A percentile compares a stretch with the other conserved stretches of the same genome.
Evolutionary conservation across 192 early-diverging fungal genomes (phyloP).

Genomic region (Podila horticola): DNA sequence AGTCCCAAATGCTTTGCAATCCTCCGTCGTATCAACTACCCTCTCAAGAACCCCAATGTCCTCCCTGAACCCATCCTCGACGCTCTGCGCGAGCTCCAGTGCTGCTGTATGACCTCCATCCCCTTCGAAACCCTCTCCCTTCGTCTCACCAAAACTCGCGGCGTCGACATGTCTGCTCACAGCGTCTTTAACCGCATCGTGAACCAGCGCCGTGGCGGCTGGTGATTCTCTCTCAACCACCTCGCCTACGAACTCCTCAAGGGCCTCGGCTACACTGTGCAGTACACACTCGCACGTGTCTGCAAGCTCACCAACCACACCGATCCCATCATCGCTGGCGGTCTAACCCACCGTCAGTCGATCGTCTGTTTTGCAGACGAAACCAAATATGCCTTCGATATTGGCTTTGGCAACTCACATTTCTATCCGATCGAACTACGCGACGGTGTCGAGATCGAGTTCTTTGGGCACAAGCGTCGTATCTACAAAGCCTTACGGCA

Average conservation of each 20-base stretch:
- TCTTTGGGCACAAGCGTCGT: slow-evolving; percentile 17
- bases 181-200: slow-evolving; percentile 25
- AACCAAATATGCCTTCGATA: slow-evolving; percentile 22
- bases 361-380: slow-evolving; percentile 17
- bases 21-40: slow-evolving; percentile 17
- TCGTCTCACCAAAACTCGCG: slow-evolving; percentile 5
- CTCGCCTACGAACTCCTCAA: slow-evolving; percentile 15
- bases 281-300: slow-evolving; percentile 22
- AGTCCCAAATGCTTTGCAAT: slow-evolving; percentile 20
- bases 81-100: slow-evolving; percentile 18
- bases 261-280: slow-evolving; percentile 16
- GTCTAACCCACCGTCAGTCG: slow-evolving; percentile 10
- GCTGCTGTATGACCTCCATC: slow-evolving; percentile 16
- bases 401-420: slow-evolving; percentile 19
- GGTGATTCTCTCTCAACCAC: slow-evolving; percentile 36
- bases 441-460: slow-evolving; percentile 17
- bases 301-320: slow-evolving; percentile 8
- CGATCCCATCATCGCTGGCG: slow-evolving; percentile 1
- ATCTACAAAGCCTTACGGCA: slow-evolving; percentile 1
- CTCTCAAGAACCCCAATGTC: slow-evolving; percentile 10
- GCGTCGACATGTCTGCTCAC: slow-evolving; percentile 16
- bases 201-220: slow-evolving; percentile 20
- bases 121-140: slow-evolving; percentile 30
- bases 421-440: slow-evolving; percentile 10
- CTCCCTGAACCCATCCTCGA: slow-evolving; percentile 15